phyloP scores from a whole-genome alignment of 2,329 filamentous ascomycete species.

The Hypoxylon sp. region DNA sequence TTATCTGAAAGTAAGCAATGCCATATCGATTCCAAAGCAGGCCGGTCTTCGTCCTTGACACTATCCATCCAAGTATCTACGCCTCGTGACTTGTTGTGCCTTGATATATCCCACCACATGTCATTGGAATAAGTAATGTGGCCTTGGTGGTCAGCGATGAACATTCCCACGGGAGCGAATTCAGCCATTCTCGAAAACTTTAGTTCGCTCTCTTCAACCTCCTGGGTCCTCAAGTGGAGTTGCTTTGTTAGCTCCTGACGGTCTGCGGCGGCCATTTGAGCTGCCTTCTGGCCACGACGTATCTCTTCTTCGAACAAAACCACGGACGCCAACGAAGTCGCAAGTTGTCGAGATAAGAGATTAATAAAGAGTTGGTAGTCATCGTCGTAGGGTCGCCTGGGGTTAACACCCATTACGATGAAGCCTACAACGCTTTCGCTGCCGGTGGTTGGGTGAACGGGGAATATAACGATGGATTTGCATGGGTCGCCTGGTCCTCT shows the following conservation, averaged over 20 bases:
- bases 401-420: slow-evolving; percentile 83
- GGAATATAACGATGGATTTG: slow-evolving; percentile 80
- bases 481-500: slow-evolving; percentile 80
- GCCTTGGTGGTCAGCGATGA: slow-evolving; percentile 81
- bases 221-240: slow-evolving; percentile 74
- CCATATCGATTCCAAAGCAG: slow-evolving; percentile 73
- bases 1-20: slow-evolving; percentile 72
- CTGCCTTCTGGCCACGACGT: slow-evolving; percentile 78
- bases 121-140: slow-evolving; percentile 86
- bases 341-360: slow-evolving; percentile 80
- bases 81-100: slow-evolving; percentile 72
- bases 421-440: slow-evolving; percentile 83
- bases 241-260: slow-evolving; percentile 83
- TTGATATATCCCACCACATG: slow-evolving; percentile 80
- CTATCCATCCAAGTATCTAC: slow-evolving; percentile 80
- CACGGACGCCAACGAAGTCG: slow-evolving; percentile 84
- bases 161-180: slow-evolving; percentile 86
- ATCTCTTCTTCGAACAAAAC: slow-evolving; percentile 89
- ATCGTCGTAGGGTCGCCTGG: slow-evolving; percentile 82
- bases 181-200: slow-evolving; percentile 89
- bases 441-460: slow-evolving; percentile 80
- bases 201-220: slow-evolving; percentile 77
- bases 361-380: slow-evolving; percentile 85
- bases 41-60: slow-evolving; percentile 76
- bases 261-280: slow-evolving; percentile 80